A percentile compares a stretch with the other conserved stretches of the same genome.
phyloP scores from a whole-genome alignment of 768 basidiomycete genomes.

The Dacryopinax primogenitus region DNA sequence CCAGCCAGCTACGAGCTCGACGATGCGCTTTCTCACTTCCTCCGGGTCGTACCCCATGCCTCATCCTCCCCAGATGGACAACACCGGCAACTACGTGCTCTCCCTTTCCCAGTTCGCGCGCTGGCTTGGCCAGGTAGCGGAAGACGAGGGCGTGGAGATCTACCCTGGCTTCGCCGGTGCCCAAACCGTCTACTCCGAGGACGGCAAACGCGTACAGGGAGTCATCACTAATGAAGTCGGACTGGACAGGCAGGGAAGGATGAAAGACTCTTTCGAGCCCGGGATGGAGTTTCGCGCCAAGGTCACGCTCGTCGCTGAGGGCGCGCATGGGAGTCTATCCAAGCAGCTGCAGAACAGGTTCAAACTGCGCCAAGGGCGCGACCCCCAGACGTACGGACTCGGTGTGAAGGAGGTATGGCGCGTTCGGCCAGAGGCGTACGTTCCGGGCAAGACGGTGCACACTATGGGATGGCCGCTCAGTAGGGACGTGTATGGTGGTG shows the following conservation, averaged over 20 bases:
- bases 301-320: slow-evolving; percentile 85
- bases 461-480: slow-evolving; percentile 90
- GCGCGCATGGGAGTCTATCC: slow-evolving; percentile 82
- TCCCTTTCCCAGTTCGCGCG: slow-evolving; percentile 79
- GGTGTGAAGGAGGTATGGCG: slow-evolving; percentile 98
- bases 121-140: slow-evolving; percentile 80
- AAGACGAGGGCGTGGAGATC: slow-evolving; percentile 77
- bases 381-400: slow-evolving; percentile 91
- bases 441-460: slow-evolving; percentile 77
- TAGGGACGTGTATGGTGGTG: slow-evolving; percentile 75
- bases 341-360: slow-evolving; percentile 68
- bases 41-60: slow-evolving; percentile 65
- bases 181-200: slow-evolving; percentile 54
- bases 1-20: slow-evolving; percentile 60
- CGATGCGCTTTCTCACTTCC: slow-evolving; percentile 76
- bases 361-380: slow-evolving; percentile 48
- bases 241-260: slow-evolving; percentile 55
- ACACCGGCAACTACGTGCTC: slow-evolving; percentile 84
- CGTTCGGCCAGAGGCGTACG: slow-evolving; percentile 48
- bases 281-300: slow-evolving; percentile 93
- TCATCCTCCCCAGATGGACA: slow-evolving; percentile 94
- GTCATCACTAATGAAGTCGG: slow-evolving; percentile 92
- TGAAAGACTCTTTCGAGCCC: slow-evolving; percentile 84
- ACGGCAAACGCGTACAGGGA: slow-evolving; percentile 52
- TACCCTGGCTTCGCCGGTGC: slow-evolving; percentile 97